phyloP scores from a whole-genome alignment of 2,329 filamentous ascomycete genomes.

The Fusarium anguioides region DNA sequence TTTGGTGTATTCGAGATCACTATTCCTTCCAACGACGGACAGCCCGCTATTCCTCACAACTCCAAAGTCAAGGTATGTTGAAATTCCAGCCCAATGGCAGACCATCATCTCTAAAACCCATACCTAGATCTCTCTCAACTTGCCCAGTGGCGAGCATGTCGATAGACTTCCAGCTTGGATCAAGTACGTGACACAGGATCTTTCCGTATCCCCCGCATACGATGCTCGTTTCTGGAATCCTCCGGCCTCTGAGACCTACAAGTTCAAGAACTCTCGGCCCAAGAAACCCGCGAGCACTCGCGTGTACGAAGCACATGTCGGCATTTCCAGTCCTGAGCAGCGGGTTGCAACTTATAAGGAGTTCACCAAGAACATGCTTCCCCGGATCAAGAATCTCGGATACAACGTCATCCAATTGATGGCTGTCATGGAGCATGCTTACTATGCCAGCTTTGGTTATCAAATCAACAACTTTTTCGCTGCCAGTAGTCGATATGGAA shows the following conservation, averaged over 20 bases:
- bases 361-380: conserved; percentile 92
- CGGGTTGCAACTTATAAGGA: conserved; percentile 96
- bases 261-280: conserved; percentile 84
- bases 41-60: conserved; percentile 86
- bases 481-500: conserved; percentile 93
- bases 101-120: conserved; percentile 8
- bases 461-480: conserved; percentile 99
- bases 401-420: conserved; percentile 99
- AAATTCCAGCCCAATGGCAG: background rate
- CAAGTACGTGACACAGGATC: conserved; percentile 94
- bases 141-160: conserved; percentile 81
- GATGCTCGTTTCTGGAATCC: conserved; percentile 99
- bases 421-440: conserved; percentile 99
- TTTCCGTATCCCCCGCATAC: conserved; percentile 89
- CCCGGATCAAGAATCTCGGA: conserved; percentile 87
- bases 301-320: conserved; percentile 98
- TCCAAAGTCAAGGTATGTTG: conserved; percentile 88
- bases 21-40: conserved; percentile 77
- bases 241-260: conserved; percentile 77
- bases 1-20: conserved; percentile 90
- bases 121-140: conserved; percentile 80
- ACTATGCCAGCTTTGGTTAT: conserved; percentile 99
- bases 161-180: conserved; percentile 97
- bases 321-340: conserved; percentile 91
- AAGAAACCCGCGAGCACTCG: conserved; percentile 87